phyloP scores from a whole-genome alignment of 768 basidiomycete genomes.

The Pisolithus microcarpus region DNA sequence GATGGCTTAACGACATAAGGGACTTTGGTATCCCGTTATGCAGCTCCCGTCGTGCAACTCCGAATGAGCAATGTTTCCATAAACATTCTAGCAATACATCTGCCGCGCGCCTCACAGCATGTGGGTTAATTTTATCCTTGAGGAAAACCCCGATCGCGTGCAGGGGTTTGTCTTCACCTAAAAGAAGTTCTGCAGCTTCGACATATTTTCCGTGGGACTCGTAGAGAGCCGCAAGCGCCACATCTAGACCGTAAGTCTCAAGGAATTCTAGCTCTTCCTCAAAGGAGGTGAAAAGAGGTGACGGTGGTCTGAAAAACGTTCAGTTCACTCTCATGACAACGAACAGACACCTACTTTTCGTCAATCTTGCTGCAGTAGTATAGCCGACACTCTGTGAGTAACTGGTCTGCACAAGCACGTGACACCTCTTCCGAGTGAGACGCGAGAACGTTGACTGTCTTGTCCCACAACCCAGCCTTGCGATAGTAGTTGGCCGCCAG shows the following conservation, averaged over 20 bases:
- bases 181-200: slow-evolving; percentile 48
- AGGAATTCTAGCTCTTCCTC: slow-evolving; percentile 54
- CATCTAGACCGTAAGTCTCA: slow-evolving; percentile 46
- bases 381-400: slow-evolving; percentile 39
- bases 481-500: slow-evolving; percentile 40
- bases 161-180: slow-evolving; percentile 38
- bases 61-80: slow-evolving; percentile 44
- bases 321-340: background rate
- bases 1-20: slow-evolving; percentile 23
- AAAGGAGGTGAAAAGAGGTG: slow-evolving; percentile 39
- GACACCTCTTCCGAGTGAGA: slow-evolving; percentile 27
- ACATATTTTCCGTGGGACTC: slow-evolving; percentile 32
- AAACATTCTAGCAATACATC: slow-evolving; percentile 36
- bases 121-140: slow-evolving; percentile 20
- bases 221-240: slow-evolving; percentile 40
- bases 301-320: slow-evolving; percentile 36
- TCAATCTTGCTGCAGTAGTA: slow-evolving; percentile 34
- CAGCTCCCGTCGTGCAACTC: slow-evolving; percentile 12
- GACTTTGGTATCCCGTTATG: slow-evolving; percentile 1
- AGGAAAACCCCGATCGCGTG: slow-evolving; percentile 44
- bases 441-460: slow-evolving; percentile 43
- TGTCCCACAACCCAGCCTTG: slow-evolving; percentile 42
- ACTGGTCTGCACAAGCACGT: slow-evolving; percentile 22
- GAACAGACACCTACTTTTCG: slow-evolving; percentile 19
- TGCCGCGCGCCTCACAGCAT: slow-evolving; percentile 29